Base-by-base conservation (phyloP, 208 protist species). In the Porcisia hertigi region DNA sequence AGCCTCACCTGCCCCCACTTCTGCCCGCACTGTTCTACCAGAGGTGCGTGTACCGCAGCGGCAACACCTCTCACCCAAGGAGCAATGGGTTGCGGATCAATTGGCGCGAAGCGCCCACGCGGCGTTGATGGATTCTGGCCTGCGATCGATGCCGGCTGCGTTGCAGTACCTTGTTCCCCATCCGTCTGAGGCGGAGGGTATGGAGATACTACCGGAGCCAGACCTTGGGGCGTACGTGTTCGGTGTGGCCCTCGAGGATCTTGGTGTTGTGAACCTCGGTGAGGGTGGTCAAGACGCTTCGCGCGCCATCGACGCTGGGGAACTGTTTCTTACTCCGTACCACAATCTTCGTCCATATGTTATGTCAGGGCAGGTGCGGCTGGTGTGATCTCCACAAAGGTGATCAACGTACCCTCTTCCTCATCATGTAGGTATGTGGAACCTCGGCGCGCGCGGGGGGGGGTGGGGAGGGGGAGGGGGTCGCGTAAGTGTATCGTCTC, bases 311-410 rank as follows among this genome's bases (percentile, higher is more conserved):
- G 85, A 86, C 58, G 85, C 87, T 11, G 91, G 90, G 0, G 93
- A 97, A 73, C 81, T 97, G 54, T 96, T 97, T 70, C 84, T 97
- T 12, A 88, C 94, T 49, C 92, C 93, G 0, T 96, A 95, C 69
- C 77, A 77, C 18, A 87, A 89, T 11, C 90, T 97, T 55, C 72
- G 87, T 20, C 89, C 88, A 6, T 94, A 90, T 69, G 89, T 96
- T 14, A 71, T 94, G 34, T 77, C 86, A 14, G 93, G 93, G 5
- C 82, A 88, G 34, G 91, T 93, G 41, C 79, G 91, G 2, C 82
- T 97, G 2, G 71, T 97, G 47, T 97, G 41, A 72, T 4, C 11
- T 23, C 2, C 30, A 45, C 34, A 16, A 30, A 12, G 6, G 16
- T 0, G 20, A 14, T 16, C 47, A 53, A 30, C 16, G 16, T 18